These are phyloP conservation scores for Candida berthetii DNA, from an alignment of 805 yeast genomes.

Conservation along the genomic window DNA sequence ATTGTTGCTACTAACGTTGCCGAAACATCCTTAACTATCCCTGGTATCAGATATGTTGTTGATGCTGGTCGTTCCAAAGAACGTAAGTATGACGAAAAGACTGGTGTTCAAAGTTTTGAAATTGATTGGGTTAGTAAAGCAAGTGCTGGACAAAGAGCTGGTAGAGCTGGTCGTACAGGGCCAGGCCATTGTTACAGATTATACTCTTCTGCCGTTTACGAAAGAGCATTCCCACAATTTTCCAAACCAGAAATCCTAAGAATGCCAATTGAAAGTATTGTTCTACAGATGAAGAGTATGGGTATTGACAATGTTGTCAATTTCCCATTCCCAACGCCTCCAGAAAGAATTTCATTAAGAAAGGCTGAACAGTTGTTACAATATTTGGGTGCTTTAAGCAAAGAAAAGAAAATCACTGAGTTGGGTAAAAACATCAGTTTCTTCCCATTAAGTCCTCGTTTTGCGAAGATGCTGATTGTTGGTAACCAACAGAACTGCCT, in stretches of 20 bases:
- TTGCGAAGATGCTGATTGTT: conserved; percentile 80
- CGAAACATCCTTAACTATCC: conserved; percentile 94
- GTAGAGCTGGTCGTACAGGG: conserved; percentile 98
- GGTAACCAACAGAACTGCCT: conserved; percentile 85
- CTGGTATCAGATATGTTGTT: conserved; percentile 89
- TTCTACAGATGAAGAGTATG: conserved; percentile 93
- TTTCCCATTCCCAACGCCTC: conserved; percentile 96
- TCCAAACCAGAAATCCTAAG: conserved; percentile 85
- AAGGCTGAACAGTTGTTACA: conserved; percentile 65
- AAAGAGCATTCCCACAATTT: conserved; percentile 77
- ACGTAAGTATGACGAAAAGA: conserved; percentile 70
- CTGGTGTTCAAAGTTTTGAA: conserved; percentile 90
- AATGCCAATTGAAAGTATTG: conserved; percentile 97
- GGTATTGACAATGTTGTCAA: conserved; percentile 86
- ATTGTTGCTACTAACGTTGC: conserved; percentile 97
- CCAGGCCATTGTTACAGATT: conserved; percentile 96
- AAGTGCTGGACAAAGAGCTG: conserved; percentile 90
- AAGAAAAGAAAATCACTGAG: conserved; percentile 54
- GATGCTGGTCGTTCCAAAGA: conserved; percentile 95
- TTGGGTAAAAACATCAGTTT: conserved; percentile 82
- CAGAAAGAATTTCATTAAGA: conserved; percentile 51
- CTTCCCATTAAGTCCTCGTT: conserved; percentile 92
- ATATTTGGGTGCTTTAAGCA: conserved; percentile 70
- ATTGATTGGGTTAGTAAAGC: conserved; percentile 93
- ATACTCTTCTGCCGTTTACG: conserved; percentile 90